Conservation (phyloP, 2,329 filamentous ascomycete genomes). For the Monilinia fructigena region DNA sequence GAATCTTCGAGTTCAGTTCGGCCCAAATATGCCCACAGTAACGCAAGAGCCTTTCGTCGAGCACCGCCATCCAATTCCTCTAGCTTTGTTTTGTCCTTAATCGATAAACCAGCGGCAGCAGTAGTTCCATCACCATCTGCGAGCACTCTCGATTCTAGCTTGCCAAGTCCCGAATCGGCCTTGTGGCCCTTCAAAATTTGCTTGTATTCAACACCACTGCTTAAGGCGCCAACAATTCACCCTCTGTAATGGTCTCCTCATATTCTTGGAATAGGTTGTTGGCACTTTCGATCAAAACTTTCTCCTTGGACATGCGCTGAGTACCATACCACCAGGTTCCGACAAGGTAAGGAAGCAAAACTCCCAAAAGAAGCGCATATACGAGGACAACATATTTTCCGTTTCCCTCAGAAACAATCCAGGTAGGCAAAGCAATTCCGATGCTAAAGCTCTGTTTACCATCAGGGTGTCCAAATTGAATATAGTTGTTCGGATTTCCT, state of each 20-base stretch:
- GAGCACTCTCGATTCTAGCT: slow-evolving; percentile 79
- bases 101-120: slow-evolving; percentile 59
- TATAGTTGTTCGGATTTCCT: slow-evolving; percentile 94
- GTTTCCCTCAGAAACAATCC: slow-evolving; percentile 89
- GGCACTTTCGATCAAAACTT: slow-evolving; percentile 87
- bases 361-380: slow-evolving; percentile 84
- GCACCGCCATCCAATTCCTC: slow-evolving; percentile 76
- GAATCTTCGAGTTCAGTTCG: slow-evolving; percentile 81
- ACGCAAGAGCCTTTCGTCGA: slow-evolving; percentile 79
- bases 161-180: slow-evolving; percentile 75
- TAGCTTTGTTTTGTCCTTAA: slow-evolving; percentile 74
- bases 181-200: slow-evolving; percentile 73
- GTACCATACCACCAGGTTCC: slow-evolving; percentile 99
- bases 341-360: slow-evolving; percentile 87
- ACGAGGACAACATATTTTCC: slow-evolving; percentile 92
- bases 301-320: slow-evolving; percentile 88
- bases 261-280: slow-evolving; percentile 95
- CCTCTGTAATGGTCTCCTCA: slow-evolving; percentile 77
- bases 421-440: slow-evolving; percentile 90
- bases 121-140: slow-evolving; percentile 54
- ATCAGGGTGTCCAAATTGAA: slow-evolving; percentile 93
- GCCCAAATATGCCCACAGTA: slow-evolving; percentile 94
- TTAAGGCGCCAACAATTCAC: slow-evolving; percentile 77
- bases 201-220: slow-evolving; percentile 82
- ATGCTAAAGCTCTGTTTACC: slow-evolving; percentile 98